Conservation (phyloP, 352 stramenopile genomes). For the Globisporangium nagaii region DNA sequence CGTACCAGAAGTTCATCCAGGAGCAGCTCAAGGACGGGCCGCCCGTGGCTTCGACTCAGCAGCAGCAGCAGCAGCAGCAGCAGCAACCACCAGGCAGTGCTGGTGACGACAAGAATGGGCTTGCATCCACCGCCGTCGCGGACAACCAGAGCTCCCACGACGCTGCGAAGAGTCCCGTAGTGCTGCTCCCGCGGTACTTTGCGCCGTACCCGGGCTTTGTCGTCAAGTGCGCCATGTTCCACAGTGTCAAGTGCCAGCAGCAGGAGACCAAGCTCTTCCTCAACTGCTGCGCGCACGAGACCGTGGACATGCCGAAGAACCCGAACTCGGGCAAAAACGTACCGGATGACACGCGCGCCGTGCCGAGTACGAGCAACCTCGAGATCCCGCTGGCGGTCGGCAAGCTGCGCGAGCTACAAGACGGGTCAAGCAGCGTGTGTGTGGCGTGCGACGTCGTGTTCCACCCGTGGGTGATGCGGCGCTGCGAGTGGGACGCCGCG, state of each 20-base stretch:
- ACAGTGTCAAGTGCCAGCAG: conserved; percentile 53
- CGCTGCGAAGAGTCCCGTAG: neutral
- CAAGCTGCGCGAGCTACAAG: conserved; percentile 40
- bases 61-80: neutral
- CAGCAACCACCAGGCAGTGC: neutral
- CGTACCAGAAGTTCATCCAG: conserved; percentile 79
- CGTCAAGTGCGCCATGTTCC: conserved; percentile 61
- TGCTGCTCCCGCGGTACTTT: conserved; percentile 39
- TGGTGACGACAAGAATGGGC: neutral
- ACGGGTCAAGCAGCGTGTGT: conserved; percentile 37
- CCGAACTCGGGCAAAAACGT: conserved; percentile 61
- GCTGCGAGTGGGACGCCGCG: conserved; percentile 61
- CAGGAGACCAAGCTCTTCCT: conserved; percentile 73
- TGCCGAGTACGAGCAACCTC: conserved; percentile 70
- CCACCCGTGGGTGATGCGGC: conserved; percentile 70
- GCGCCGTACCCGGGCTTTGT: conserved; percentile 67
- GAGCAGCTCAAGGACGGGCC: conserved; percentile 72
- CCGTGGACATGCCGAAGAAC: conserved; percentile 71
- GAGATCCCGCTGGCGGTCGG: conserved; percentile 72
- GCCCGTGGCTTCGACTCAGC: conserved; percentile 8
- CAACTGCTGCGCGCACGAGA: conserved; percentile 69
- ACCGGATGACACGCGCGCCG: conserved; percentile 44
- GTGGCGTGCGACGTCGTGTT: conserved; percentile 72
- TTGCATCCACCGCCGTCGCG: neutral
- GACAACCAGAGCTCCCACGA: conserved; percentile 1